A percentile compares a stretch with the other conserved stretches of the same genome.
phyloP scores from a whole-genome alignment of 2,329 filamentous ascomycete genomes.

The Neurospora crassa region DNA sequence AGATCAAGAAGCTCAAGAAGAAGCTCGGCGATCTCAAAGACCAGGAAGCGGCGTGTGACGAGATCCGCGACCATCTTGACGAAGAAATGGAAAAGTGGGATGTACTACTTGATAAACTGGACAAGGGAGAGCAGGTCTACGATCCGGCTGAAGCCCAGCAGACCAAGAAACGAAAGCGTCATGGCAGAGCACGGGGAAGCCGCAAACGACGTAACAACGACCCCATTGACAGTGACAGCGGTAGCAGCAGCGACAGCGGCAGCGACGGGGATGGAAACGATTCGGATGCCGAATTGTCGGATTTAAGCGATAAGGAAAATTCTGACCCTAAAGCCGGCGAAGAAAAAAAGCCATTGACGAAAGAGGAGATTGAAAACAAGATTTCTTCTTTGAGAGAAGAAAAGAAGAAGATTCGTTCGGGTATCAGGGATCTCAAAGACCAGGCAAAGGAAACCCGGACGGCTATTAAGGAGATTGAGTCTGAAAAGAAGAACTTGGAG shows the following conservation, averaged over 20 bases:
- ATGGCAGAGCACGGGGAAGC: slow-evolving; percentile 7
- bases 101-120: slow-evolving; percentile 8
- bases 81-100: slow-evolving; percentile 17
- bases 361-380: slow-evolving; percentile 17
- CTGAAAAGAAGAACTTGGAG: slow-evolving; percentile 10
- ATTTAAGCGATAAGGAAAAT: slow-evolving; percentile 17
- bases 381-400: slow-evolving; percentile 23
- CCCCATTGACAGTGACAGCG: neutral
- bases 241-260: neutral
- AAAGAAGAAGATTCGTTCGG: slow-evolving; percentile 13
- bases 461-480: slow-evolving; percentile 20
- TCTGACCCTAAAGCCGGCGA: neutral
- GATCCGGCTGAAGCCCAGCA: slow-evolving; percentile 8
- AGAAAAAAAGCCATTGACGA: slow-evolving; percentile 7
- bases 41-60: slow-evolving; percentile 22
- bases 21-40: neutral
- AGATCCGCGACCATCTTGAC: slow-evolving; percentile 16
- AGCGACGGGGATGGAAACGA: slow-evolving; percentile 9
- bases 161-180: slow-evolving; percentile 18
- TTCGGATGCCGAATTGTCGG: slow-evolving; percentile 10
- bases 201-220: slow-evolving; percentile 10
- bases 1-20: neutral
- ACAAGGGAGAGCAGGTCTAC: slow-evolving; percentile 16
- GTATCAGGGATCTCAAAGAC: slow-evolving; percentile 11
- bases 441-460: slow-evolving; percentile 1